phyloP scores from a whole-genome alignment of 164 flowering plant genomes.

The Piper longum region DNA sequence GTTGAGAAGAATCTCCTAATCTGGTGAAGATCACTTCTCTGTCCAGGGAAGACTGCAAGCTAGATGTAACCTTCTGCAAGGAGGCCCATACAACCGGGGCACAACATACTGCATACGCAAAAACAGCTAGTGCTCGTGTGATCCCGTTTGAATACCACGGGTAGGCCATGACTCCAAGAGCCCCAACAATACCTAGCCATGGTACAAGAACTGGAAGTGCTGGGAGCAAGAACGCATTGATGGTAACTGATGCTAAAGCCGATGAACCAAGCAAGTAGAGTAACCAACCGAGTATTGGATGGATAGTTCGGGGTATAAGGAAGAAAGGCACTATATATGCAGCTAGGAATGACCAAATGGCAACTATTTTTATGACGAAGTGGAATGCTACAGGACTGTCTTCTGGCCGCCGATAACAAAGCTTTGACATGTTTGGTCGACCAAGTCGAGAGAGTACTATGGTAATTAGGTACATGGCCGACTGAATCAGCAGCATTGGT shows the following conservation, averaged over 20 bases:
- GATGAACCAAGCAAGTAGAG: slow-evolving; percentile 64
- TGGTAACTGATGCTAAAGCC: slow-evolving; percentile 37
- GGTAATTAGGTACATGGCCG: slow-evolving; percentile 43
- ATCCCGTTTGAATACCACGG: slow-evolving; percentile 77
- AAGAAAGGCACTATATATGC: slow-evolving; percentile 64
- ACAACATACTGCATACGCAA: slow-evolving; percentile 62
- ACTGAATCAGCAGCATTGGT: slow-evolving; percentile 38
- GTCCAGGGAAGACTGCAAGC: slow-evolving; percentile 52
- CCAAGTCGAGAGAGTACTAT: slow-evolving; percentile 48
- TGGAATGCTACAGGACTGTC: slow-evolving; percentile 38
- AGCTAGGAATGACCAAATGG: slow-evolving; percentile 52
- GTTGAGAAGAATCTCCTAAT: slow-evolving; percentile 35
- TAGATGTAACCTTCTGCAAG: slow-evolving; percentile 30
- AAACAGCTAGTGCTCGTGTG: slow-evolving; percentile 52
- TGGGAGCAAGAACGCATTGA: slow-evolving; percentile 58
- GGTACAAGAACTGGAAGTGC: slow-evolving; percentile 45
- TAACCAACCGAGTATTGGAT: slow-evolving; percentile 79
- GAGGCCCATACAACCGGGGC: slow-evolving; percentile 59
- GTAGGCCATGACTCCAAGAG: slow-evolving; percentile 75
- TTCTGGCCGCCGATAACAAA: slow-evolving; percentile 53
- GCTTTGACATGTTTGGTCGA: slow-evolving; percentile 60
- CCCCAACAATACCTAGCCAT: slow-evolving; percentile 46
- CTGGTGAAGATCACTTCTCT: slow-evolving; percentile 54
- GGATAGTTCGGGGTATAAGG: slow-evolving; percentile 63
- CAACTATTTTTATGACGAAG: slow-evolving; percentile 37